phyloP scores from a whole-genome alignment of 1,284 basidiomycete species.

The Tylopilus orsonianus region DNA sequence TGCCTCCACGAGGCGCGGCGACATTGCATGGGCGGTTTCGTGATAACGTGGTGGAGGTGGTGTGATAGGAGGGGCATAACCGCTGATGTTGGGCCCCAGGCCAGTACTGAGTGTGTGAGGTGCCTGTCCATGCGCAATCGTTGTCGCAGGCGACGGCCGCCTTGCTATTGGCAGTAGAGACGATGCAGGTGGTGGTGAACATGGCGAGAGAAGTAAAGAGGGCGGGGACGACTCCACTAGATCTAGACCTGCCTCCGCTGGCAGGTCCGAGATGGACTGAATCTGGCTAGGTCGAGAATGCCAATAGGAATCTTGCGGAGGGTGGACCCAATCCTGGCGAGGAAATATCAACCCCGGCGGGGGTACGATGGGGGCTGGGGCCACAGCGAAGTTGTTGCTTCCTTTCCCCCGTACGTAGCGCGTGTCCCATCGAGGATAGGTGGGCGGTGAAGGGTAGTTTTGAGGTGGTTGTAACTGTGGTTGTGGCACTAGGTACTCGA shows the following conservation, averaged over 20 bases:
- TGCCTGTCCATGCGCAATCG: constrained; percentile 13
- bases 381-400: constrained; percentile 5
- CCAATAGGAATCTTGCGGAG: constrained; percentile 19
- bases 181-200: constrained; percentile 14
- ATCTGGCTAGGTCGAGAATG: constrained; percentile 5
- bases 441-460: constrained; percentile 6
- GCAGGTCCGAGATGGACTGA: constrained; percentile 5
- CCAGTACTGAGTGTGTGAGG: constrained; percentile 1
- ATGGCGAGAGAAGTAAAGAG: constrained; percentile 21
- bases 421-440: constrained; percentile 17
- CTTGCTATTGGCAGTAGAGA: constrained; percentile 11
- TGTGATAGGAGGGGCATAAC: constrained; percentile 13
- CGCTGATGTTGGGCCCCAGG: constrained; percentile 12
- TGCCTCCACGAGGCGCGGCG: constrained; percentile 26
- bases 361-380: constrained; percentile 18
- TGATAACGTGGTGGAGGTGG: constrained; percentile 23
- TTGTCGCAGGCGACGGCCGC: constrained; percentile 14
- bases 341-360: constrained; percentile 32
- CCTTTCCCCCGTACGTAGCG: constrained; percentile 11
- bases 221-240: constrained; percentile 13
- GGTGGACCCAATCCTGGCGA: constrained; percentile 19
- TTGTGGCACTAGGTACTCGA: constrained; percentile 21
- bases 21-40: constrained; percentile 10
- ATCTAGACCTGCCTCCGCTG: constrained; percentile 1
- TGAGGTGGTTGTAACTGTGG: constrained; percentile 8